phyloP scores from a whole-genome alignment of 108 stramenopile species.

The Schizochytrium sp. region DNA sequence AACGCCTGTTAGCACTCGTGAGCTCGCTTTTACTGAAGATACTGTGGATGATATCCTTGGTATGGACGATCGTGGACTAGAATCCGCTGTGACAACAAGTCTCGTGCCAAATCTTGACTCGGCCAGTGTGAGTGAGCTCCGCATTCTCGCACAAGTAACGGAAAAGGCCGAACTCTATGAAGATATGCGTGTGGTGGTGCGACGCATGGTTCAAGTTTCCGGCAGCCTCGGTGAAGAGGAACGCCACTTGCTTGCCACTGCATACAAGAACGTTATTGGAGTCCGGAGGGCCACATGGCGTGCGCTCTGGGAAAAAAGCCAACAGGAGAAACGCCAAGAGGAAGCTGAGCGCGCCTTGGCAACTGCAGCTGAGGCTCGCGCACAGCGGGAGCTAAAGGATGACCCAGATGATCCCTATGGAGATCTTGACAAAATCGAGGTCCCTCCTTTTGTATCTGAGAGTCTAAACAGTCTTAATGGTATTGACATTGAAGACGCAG shows the following conservation, averaged over 20 bases:
- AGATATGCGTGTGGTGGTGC: conserved; percentile 51
- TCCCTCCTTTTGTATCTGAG: background rate
- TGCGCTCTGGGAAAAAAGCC: background rate
- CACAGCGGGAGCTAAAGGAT: background rate
- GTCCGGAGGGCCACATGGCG: background rate
- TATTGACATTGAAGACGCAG: conserved; percentile 23
- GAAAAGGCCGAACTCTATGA: conserved; percentile 52
- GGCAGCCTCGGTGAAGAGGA: conserved; percentile 23
- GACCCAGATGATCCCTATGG: background rate
- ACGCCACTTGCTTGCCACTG: conserved; percentile 14
- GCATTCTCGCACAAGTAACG: background rate
- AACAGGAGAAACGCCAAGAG: background rate
- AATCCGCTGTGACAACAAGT: background rate
- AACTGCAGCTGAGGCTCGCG: background rate
- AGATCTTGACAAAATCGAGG: conserved; percentile 19
- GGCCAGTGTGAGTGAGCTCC: background rate
- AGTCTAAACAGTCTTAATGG: conserved; percentile 56
- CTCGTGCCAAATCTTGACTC: background rate
- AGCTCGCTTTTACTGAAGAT: background rate
- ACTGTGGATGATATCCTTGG: background rate
- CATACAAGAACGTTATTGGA: conserved; percentile 57
- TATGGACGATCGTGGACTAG: background rate
- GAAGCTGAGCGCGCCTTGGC: conserved; percentile 30
- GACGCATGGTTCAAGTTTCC: background rate
- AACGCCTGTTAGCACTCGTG: too few relatives aligned